Conservation (phyloP, 129 eudicot genomes). For the Chrysanthemum seticuspe region DNA sequence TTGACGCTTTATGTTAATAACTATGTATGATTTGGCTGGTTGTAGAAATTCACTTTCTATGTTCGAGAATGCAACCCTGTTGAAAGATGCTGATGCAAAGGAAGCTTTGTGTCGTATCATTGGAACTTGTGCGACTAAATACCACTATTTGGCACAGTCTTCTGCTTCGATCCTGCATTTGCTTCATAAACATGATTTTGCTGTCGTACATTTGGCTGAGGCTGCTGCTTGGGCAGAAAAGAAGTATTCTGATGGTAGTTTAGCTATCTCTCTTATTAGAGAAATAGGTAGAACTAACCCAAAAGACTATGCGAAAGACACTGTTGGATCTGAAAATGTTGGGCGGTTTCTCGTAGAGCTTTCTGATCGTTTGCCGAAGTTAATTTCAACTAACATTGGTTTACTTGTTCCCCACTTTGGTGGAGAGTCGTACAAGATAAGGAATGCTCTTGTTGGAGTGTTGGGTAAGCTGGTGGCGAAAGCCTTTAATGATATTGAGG, state of each 20-base stretch:
- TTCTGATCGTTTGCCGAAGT: slow-evolving; percentile 83
- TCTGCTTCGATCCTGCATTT: slow-evolving; percentile 90
- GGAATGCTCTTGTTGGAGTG: slow-evolving; percentile 93
- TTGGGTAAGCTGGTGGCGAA: slow-evolving; percentile 81
- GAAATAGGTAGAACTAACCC: slow-evolving; percentile 93
- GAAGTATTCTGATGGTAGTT: slow-evolving; percentile 86
- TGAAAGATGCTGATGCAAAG: slow-evolving; percentile 78
- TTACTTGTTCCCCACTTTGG: slow-evolving; percentile 93
- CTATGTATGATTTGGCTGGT: slow-evolving; percentile 17
- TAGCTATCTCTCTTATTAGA: slow-evolving; percentile 74
- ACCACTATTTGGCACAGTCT: slow-evolving; percentile 74
- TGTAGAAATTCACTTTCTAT: slow-evolving; percentile 74
- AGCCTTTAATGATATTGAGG: slow-evolving; percentile 84
- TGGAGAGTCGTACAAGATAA: slow-evolving; percentile 94
- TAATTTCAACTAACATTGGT: slow-evolving; percentile 87
- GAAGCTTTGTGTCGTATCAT: slow-evolving; percentile 90
- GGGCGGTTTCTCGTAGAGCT: slow-evolving; percentile 95
- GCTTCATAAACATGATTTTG: slow-evolving; percentile 85
- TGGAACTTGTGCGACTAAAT: slow-evolving; percentile 87
- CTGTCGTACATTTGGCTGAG: slow-evolving; percentile 73
- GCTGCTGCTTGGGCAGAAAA: slow-evolving; percentile 86
- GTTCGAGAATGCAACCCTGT: slow-evolving; percentile 71
- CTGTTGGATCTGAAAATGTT: slow-evolving; percentile 89
- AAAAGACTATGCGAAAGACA: slow-evolving; percentile 80
- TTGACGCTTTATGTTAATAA: slow-evolving; percentile 3